Conservation (phyloP, 352 stramenopile genomes). For the Aphanomyces cochlioides region DNA sequence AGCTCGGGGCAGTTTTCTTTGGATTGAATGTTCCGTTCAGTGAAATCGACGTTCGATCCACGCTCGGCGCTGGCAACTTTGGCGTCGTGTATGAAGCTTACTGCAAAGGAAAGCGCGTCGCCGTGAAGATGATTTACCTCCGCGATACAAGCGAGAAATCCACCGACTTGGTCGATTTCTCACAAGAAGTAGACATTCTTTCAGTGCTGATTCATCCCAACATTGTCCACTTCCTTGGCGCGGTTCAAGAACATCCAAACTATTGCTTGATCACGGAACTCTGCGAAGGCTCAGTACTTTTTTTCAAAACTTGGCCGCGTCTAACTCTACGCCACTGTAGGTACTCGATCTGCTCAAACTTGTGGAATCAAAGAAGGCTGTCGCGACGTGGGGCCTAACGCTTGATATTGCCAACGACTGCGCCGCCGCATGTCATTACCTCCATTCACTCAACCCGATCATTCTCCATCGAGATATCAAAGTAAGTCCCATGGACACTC, state of each 20-base stretch:
- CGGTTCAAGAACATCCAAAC: conserved; percentile 60
- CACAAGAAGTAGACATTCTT: conserved; percentile 80
- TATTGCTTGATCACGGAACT: conserved; percentile 73
- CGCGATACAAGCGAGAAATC: conserved; percentile 56
- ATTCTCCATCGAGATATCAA: conserved; percentile 74
- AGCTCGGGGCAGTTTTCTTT: conserved; percentile 63
- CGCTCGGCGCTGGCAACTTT: conserved; percentile 70
- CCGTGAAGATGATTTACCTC: conserved; percentile 60
- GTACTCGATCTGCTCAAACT: conserved; percentile 62
- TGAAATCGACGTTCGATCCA: conserved; percentile 60
- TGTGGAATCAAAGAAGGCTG: conserved; percentile 60
- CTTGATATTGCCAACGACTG: conserved; percentile 68
- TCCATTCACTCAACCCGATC: conserved; percentile 55
- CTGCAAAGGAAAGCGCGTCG: conserved; percentile 69
- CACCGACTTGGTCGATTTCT: conserved; percentile 53
- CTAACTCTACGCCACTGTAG: not conserved
- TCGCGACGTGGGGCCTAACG: conserved; percentile 67
- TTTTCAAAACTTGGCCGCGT: not conserved
- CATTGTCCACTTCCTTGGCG: conserved; percentile 78
- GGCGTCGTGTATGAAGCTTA: conserved; percentile 75
- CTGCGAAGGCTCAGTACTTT: conserved; percentile 48
- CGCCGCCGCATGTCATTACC: conserved; percentile 58
- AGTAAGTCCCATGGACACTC: conserved; percentile 30
- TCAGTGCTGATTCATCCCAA: conserved; percentile 70
- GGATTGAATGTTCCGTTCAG: conserved; percentile 60